Evolutionary conservation across 352 stramenopile genomes (phyloP).

Genomic region (Globisporangium paddicum): DNA sequence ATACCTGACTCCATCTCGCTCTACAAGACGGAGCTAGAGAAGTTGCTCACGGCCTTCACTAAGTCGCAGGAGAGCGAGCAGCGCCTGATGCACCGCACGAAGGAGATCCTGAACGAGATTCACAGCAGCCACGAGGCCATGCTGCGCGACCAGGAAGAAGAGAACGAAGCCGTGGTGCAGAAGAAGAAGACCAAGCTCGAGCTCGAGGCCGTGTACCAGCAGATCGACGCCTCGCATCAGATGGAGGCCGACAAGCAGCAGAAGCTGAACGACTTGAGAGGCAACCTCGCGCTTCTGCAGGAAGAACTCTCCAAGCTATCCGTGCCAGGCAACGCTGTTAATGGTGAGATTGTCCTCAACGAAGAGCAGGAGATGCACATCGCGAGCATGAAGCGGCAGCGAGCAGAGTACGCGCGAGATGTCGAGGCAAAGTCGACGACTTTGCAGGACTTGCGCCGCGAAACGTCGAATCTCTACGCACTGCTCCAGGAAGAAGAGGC

Average conservation of each 20-base stretch:
- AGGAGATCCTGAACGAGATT: slow-evolving; percentile 74
- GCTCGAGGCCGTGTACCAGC: slow-evolving; percentile 61
- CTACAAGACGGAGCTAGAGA: slow-evolving; percentile 79
- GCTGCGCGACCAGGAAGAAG: slow-evolving; percentile 73
- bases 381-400: slow-evolving; percentile 61
- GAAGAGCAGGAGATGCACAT: slow-evolving; percentile 73
- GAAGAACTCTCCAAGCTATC: slow-evolving; percentile 59
- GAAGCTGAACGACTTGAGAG: slow-evolving; percentile 60
- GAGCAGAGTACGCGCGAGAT: slow-evolving; percentile 59
- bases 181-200: slow-evolving; percentile 72
- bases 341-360: slow-evolving; percentile 47
- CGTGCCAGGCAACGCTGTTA: slow-evolving; percentile 22
- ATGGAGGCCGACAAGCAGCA: slow-evolving; percentile 70
- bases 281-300: slow-evolving; percentile 57
- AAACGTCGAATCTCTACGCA: slow-evolving; percentile 61
- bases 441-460: slow-evolving; percentile 56
- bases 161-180: slow-evolving; percentile 59
- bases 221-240: slow-evolving; percentile 54
- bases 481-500: slow-evolving; percentile 61
- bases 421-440: slow-evolving; percentile 66
- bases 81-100: slow-evolving; percentile 54
- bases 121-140: slow-evolving; percentile 69
- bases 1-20: slow-evolving; percentile 67
- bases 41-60: slow-evolving; percentile 60
- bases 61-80: slow-evolving; percentile 85